Base-by-base conservation (phyloP, 2,329 filamentous ascomycete genomes). In the Colletotrichum theobromicola region DNA sequence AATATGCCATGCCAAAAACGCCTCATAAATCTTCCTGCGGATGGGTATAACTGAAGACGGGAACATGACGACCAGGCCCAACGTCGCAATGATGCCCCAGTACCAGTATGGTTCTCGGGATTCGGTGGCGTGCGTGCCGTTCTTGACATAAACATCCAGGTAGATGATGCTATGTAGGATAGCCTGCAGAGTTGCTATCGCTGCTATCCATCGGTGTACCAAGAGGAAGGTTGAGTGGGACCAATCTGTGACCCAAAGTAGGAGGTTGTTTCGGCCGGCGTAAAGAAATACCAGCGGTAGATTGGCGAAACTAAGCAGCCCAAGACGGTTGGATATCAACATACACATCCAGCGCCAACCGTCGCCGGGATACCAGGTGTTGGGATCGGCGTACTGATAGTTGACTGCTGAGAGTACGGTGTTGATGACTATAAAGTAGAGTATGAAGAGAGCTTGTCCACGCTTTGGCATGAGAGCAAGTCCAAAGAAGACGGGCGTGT, bases 401-500 rank as follows among this genome's bases (percentile, higher is more conserved):
- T 80, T 81, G 13, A 81, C 77, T 18, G 80, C 78, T 6, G 75
- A 77, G 2, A 85, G 78, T 15, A 84, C 60, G 15, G 83, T 70
- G 72, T 87, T 88, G 24, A 87, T 77, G 18, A 78, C 75, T 21
- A 85, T 73, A 21, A 88, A 79, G 61, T 85, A 79, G 13, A 80
- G 57, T 37, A 90, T 85, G 77, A 86, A 89, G 15, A 88, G 66
- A 9, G 80, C 77, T 57, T 88, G 87, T 2, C 86, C 86, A 2
- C 82, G 70, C 1, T 85, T 88, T 0, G 87, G 87, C 0, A 82
- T 72, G 8, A 81, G 78, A 2, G 77, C 81, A 2, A 83, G 15
- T 5, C 61, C 66, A 5, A 65, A 35, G 4, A 61, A n/a, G 50
- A 78, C 24, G 0, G 81, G 80, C 0, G 77, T 75, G 9, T 75